A percentile compares a stretch with the other conserved stretches of the same genome.
phyloP scores from a whole-genome alignment of 805 yeast genomes.

The Saturnispora hagleri region DNA sequence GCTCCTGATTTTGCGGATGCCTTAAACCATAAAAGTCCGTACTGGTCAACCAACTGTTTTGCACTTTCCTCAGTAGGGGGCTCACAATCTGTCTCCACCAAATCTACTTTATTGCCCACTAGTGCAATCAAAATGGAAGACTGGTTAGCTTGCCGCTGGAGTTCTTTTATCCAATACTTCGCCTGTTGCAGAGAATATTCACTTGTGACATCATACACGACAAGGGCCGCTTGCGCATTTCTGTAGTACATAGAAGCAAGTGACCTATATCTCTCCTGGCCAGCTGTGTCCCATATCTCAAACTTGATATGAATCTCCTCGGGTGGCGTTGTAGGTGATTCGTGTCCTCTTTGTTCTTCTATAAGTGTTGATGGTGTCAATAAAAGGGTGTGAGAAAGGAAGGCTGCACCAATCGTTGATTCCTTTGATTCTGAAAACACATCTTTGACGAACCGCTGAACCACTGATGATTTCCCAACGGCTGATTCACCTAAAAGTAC shows the following conservation, averaged over 20 bases:
- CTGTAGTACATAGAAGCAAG: slow-evolving; percentile 79
- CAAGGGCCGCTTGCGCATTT: slow-evolving; percentile 71
- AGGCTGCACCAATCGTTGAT: slow-evolving; percentile 82
- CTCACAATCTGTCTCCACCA: slow-evolving; percentile 42
- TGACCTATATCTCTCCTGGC: slow-evolving; percentile 71
- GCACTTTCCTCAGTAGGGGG: slow-evolving; percentile 33
- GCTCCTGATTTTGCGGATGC: slow-evolving; percentile 53
- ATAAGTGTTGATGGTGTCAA: slow-evolving; percentile 39
- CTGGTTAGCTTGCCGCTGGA: slow-evolving; percentile 70
- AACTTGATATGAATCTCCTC: slow-evolving; percentile 36
- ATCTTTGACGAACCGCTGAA: slow-evolving; percentile 62
- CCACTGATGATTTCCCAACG: slow-evolving; percentile 60
- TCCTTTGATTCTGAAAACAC: slow-evolving; percentile 65
- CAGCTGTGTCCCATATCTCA: slow-evolving; percentile 68
- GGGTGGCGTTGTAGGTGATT: not conserved
- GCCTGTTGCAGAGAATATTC: slow-evolving; percentile 61
- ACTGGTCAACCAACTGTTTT: slow-evolving; percentile 44
- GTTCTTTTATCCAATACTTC: slow-evolving; percentile 68
- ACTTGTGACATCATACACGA: slow-evolving; percentile 69
- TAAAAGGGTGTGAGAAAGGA: slow-evolving; percentile 54
- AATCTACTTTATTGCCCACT: slow-evolving; percentile 72
- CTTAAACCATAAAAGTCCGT: slow-evolving; percentile 40
- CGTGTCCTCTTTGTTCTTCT: not conserved
- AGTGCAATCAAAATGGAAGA: slow-evolving; percentile 63
- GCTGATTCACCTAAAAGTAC: slow-evolving; percentile 56